Conservation (phyloP, 768 basidiomycete species). For the Nevesoporus exiguus region DNA sequence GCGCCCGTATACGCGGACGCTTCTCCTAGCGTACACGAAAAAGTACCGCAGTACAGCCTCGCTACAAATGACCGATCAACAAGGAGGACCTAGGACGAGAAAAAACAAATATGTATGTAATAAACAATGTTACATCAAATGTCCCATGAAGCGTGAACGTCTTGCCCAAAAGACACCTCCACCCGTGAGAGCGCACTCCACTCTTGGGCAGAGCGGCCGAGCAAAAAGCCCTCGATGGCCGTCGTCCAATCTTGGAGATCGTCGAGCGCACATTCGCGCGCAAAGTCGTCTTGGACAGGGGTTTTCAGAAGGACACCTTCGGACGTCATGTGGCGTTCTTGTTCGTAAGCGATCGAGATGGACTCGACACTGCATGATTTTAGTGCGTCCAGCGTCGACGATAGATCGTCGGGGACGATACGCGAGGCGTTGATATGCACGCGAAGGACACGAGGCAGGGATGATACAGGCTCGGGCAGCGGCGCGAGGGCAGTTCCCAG, state of each 20-base stretch:
- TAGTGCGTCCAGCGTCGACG: slow-evolving; percentile 20
- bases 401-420: slow-evolving; percentile 19
- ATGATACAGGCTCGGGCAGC: neutral
- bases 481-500: slow-evolving; percentile 24
- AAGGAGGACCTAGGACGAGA: neutral
- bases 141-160: slow-evolving; percentile 21
- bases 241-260: slow-evolving; percentile 29
- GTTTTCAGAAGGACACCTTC: slow-evolving; percentile 2
- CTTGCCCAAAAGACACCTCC: slow-evolving; percentile 15
- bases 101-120: neutral
- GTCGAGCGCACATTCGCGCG: slow-evolving; percentile 30
- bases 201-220: slow-evolving; percentile 7
- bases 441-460: slow-evolving; percentile 14
- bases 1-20: neutral
- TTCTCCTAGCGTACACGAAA: neutral
- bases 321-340: neutral
- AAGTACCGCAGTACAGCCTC: neutral
- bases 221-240: slow-evolving; percentile 21
- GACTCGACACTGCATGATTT: slow-evolving; percentile 16
- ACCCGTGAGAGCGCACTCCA: slow-evolving; percentile 20
- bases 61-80: neutral
- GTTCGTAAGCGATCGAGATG: slow-evolving; percentile 23
- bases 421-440: slow-evolving; percentile 29
- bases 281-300: slow-evolving; percentile 21
- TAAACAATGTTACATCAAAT: slow-evolving; percentile 13